These are phyloP conservation scores for Xylariomycetidae sp. DNA, from an alignment of 2,329 filamentous ascomycete species.

Conservation along the genomic window DNA sequence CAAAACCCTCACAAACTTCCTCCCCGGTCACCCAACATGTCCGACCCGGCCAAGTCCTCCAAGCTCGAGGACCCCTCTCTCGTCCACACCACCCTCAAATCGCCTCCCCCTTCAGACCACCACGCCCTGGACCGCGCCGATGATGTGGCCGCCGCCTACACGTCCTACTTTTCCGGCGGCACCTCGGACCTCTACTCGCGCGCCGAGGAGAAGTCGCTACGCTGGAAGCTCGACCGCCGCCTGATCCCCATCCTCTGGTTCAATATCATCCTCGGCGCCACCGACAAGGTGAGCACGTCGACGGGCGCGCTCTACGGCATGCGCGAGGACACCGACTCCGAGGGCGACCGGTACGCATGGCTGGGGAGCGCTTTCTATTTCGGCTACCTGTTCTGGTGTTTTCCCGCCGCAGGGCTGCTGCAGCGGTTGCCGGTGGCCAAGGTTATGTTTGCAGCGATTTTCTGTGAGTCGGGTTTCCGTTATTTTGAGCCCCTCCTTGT, in stretches of 20 bases:
- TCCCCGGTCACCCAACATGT: too few species aligned
- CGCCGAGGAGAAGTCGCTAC: slow-evolving; percentile 19
- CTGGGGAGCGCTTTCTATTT: slow-evolving; percentile 9
- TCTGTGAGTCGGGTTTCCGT: too few species aligned
- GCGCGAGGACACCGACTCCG: slow-evolving; percentile 5
- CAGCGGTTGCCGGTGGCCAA: slow-evolving; percentile 6
- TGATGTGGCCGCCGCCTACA: slow-evolving; percentile 26
- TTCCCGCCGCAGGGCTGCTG: slow-evolving; percentile 5
- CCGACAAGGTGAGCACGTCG: slow-evolving; percentile 28
- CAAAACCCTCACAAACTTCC: too few species aligned
- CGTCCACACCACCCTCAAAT: too few species aligned
- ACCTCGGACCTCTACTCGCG: slow-evolving; percentile 24
- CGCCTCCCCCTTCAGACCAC: too few species aligned
- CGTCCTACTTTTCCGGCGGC: slow-evolving; percentile 18
- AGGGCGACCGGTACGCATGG: slow-evolving; percentile 4
- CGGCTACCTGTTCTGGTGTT: slow-evolving; percentile 7
- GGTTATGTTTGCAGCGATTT: slow-evolving; percentile 5
- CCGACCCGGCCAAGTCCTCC: too few species aligned
- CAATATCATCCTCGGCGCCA: slow-evolving; percentile 21
- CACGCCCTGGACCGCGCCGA: slow-evolving; percentile 1
- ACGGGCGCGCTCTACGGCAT: slow-evolving; percentile 25
- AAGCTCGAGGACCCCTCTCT: too few species aligned
- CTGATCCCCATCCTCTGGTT: slow-evolving; percentile 31
- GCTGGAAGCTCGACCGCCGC: slow-evolving; percentile 37
- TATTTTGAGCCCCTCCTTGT: too few species aligned